Evolutionary conservation across 2,329 filamentous ascomycete genomes (phyloP), one percentile per base, ranked within the genome.

Genomic region (Fusarium multiceps): DNA sequence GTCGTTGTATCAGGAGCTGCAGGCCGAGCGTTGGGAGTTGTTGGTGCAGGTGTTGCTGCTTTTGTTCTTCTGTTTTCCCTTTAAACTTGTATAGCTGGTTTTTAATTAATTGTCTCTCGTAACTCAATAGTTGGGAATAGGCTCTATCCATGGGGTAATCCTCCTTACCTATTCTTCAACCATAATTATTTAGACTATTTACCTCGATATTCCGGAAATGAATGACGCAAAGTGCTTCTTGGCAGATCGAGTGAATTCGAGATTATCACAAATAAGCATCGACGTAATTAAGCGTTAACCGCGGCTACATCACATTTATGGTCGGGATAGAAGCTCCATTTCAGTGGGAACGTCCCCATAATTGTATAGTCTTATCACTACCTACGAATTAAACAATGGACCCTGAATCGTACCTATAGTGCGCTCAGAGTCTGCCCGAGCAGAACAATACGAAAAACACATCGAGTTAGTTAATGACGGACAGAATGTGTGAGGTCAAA

Each of bases 311-410:
- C 3, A 23, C 20, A 53, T 10, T 21, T 34, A 10, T 13, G 4
- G n/a, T 37, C 40, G 51, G 40, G 27, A 28, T 13, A 37, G 10
- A 23, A n/a, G 32, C 51, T 64, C 59, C 51, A 59, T 27, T 46
- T 30, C 13, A 42, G 60, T 59, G 62, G 34, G 45, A 41, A 64
- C 59, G 59, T 64, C 32, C 21, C 53, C 51, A 62, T 62, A 55
- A 48, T 55, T 55, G 13, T 30, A 28, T 21, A 47, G 16, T 55
- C 27, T 28, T 23, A 23, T 23, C 21, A 23, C 21, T 23, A 23
- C 21, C 21, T 23, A 23, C 5, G 21, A 23, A 43, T 47, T 14
- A 20, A 25, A 8, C 18, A n/a, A 18, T 34, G 13, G 11, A 37
- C 21, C 21, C 14, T 37, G 34, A 37, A 37, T 37, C 34, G 34